Percentiles rank a stretch among this genome's conserved stretches.
Evolutionary conservation across 352 stramenopile species (phyloP).

Genomic region (Globisporangium canariense): DNA sequence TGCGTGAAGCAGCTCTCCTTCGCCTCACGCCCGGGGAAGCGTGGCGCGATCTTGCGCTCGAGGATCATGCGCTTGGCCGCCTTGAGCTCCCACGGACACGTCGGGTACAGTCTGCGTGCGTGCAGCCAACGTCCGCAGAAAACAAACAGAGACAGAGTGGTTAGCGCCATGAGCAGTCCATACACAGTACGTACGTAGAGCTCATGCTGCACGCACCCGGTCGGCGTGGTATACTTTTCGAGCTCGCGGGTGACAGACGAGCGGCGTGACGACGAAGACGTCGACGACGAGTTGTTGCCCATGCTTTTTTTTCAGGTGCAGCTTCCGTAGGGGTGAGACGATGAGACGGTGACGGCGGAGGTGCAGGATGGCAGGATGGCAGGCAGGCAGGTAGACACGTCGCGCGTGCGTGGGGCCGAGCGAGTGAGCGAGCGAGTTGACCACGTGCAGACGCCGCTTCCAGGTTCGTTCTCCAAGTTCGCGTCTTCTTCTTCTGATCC

Average conservation of each 20-base stretch:
- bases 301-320: slow-evolving; percentile 23
- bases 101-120: slow-evolving; percentile 65
- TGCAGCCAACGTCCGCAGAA: not conserved
- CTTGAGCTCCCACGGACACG: slow-evolving; percentile 74
- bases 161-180: not conserved
- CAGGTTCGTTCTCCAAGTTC: not conserved
- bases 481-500: slow-evolving; percentile 3
- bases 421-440: too few species aligned
- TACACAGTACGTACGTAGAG: not conserved
- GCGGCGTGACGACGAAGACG: slow-evolving; percentile 44
- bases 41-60: slow-evolving; percentile 69
- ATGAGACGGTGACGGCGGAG: not conserved
- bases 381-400: not conserved
- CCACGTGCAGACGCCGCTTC: not conserved
- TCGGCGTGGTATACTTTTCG: slow-evolving; percentile 62
- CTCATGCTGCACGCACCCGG: slow-evolving; percentile 30
- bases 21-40: slow-evolving; percentile 57
- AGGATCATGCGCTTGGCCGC: slow-evolving; percentile 58
- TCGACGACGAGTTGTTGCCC: slow-evolving; percentile 45
- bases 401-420: too few species aligned
- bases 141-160: not conserved
- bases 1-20: slow-evolving; percentile 63
- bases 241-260: slow-evolving; percentile 50
- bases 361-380: not conserved
- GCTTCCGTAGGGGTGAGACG: not conserved